Evolutionary conservation across 495 filamentous ascomycete genomes (phyloP).

Genomic region (Durotheca rogersii): DNA sequence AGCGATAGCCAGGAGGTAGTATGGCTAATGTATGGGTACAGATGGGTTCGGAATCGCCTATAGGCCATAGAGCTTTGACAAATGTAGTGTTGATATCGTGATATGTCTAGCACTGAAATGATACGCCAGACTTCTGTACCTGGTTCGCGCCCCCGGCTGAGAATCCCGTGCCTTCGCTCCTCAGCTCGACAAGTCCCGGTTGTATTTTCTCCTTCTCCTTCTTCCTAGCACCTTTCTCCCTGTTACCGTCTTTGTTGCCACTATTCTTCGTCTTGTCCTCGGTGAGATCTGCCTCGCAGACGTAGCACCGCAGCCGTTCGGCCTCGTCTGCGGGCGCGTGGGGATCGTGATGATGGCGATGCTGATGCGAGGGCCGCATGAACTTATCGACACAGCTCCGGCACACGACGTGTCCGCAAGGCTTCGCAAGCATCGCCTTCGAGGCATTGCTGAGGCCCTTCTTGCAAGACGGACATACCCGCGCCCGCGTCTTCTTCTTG

Average conservation of each 20-base stretch:
- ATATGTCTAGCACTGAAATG: slow-evolving; percentile 71
- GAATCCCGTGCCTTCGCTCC: slow-evolving; percentile 90
- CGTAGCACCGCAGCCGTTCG: slow-evolving; percentile 71
- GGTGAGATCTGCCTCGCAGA: slow-evolving; percentile 79
- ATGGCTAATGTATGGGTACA: too few species aligned
- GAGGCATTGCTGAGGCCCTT: slow-evolving; percentile 80
- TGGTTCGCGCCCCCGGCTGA: slow-evolving; percentile 80
- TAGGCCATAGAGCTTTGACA: too few species aligned
- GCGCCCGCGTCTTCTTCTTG: slow-evolving; percentile 49
- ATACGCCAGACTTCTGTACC: slow-evolving; percentile 75
- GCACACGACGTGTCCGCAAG: slow-evolving; percentile 93
- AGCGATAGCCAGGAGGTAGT: too few species aligned
- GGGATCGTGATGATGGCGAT: slow-evolving; percentile 58
- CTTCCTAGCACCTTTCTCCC: slow-evolving; percentile 53
- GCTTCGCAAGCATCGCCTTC: slow-evolving; percentile 83
- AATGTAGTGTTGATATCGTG: neutral
- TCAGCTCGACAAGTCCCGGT: slow-evolving; percentile 80
- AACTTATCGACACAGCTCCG: slow-evolving; percentile 86
- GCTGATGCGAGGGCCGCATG: slow-evolving; percentile 59
- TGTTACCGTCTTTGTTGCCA: slow-evolving; percentile 50
- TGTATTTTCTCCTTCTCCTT: slow-evolving; percentile 58
- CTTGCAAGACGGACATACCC: slow-evolving; percentile 85
- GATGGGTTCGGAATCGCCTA: too few species aligned
- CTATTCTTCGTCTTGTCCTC: slow-evolving; percentile 32
- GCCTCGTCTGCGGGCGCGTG: slow-evolving; percentile 58